These are phyloP conservation scores for Porphyra umbilicalis DNA, from an alignment of 31 red algal species.

Conservation along the genomic window DNA sequence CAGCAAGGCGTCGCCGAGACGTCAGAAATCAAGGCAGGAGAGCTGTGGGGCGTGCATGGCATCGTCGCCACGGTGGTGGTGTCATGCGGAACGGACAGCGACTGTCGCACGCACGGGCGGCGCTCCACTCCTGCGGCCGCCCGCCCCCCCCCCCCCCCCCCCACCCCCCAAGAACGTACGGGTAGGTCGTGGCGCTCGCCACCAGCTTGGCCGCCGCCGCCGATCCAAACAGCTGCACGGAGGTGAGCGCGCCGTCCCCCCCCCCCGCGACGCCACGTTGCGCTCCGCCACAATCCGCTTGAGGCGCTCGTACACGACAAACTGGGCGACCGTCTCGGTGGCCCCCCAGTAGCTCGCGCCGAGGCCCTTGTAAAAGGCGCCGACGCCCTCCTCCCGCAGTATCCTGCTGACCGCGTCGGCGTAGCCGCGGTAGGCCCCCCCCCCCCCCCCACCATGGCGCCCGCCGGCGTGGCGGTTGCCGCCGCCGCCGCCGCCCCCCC, in stretches of 20 bases:
- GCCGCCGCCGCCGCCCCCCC: background rate
- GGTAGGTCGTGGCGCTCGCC: conserved; percentile 83
- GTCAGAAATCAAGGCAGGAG: background rate
- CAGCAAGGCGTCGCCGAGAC: no score
- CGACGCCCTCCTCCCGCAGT: conserved; percentile 76
- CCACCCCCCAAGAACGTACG: conserved; percentile 4
- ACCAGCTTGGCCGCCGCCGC: conserved; percentile 77
- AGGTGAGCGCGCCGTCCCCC: conserved; percentile 19
- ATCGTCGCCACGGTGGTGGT: no score
- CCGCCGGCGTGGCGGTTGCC: no score
- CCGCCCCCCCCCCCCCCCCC: background rate
- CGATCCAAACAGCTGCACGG: conserved; percentile 47
- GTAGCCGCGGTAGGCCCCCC: conserved; percentile 58
- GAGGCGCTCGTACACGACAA: conserved; percentile 89
- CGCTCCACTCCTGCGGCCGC: background rate
- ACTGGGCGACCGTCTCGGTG: conserved; percentile 92
- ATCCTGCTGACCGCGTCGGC: conserved; percentile 72
- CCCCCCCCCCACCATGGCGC: no score
- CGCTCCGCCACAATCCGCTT: conserved; percentile 36
- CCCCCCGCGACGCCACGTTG: background rate
- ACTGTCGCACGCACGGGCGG: background rate
- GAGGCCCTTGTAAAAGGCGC: conserved; percentile 85
- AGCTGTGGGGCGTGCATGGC: no score
- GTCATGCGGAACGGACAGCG: no score
- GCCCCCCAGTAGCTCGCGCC: conserved; percentile 75